Evolutionary conservation across 768 basidiomycete genomes (phyloP).

Genomic region (Tulasnella sp.): DNA sequence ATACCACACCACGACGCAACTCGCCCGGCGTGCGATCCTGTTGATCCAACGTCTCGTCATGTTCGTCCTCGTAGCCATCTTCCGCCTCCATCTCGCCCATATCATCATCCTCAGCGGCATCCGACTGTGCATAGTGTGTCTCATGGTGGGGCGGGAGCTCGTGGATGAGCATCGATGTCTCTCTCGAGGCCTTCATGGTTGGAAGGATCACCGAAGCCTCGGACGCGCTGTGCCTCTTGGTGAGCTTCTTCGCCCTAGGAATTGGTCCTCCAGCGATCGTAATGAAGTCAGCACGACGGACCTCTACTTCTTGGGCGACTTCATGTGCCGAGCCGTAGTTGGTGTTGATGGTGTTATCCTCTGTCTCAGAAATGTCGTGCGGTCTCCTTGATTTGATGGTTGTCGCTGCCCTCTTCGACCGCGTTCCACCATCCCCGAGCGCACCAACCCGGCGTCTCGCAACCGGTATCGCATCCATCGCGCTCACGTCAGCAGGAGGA

Average conservation of each 20-base stretch:
- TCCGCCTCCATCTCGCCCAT: not conserved
- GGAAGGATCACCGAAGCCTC: conserved; percentile 8
- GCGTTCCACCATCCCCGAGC: not conserved
- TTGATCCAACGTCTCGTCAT: not conserved
- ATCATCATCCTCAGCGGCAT: not conserved
- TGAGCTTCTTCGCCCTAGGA: not conserved
- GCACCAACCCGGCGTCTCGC: not conserved
- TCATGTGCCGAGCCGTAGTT: not conserved
- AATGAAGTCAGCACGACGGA: no score
- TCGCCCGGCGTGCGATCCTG: not conserved
- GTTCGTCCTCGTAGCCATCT: not conserved
- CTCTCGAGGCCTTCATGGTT: not conserved
- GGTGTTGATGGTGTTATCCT: not conserved
- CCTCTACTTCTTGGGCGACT: no score
- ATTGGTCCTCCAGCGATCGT: not conserved
- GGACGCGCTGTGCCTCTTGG: conserved; percentile 9
- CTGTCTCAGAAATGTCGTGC: not conserved
- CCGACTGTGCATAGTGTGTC: not conserved
- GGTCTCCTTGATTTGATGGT: not conserved
- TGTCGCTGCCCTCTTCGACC: not conserved
- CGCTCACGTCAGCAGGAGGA: not conserved
- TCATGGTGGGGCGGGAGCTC: conserved; percentile 6
- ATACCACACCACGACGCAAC: not conserved
- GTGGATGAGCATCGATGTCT: conserved; percentile 4
- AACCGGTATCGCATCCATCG: not conserved